Evolutionary conservation across 441 rosid genomes (phyloP).

Genomic region (Erodium moschatum): DNA sequence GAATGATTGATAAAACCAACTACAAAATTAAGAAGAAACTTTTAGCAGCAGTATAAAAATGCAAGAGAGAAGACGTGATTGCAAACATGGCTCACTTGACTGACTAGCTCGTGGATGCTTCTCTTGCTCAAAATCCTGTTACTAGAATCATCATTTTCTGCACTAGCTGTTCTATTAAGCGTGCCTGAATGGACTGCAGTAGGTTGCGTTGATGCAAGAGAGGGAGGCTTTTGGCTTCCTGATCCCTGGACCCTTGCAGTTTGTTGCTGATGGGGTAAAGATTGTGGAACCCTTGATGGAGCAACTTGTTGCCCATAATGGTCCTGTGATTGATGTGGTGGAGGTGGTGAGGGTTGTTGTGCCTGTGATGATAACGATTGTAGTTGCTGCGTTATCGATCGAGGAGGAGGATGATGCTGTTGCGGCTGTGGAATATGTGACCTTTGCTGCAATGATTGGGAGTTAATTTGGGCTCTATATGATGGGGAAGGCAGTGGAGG

Average conservation of each 20-base stretch:
- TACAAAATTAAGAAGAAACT: not conserved
- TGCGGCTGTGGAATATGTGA: constrained; percentile 47
- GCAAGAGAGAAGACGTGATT: not conserved
- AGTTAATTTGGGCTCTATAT: constrained; percentile 49
- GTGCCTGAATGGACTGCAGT: constrained; percentile 33
- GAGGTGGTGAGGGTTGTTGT: constrained; percentile 41
- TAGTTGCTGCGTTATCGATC: constrained; percentile 39
- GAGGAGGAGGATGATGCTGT: constrained; percentile 27
- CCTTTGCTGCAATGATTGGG: constrained; percentile 67
- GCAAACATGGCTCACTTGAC: constrained; percentile 47
- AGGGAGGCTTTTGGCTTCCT: constrained; percentile 45
- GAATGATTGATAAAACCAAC: not conserved
- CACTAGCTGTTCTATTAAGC: constrained; percentile 35
- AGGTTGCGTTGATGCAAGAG: constrained; percentile 39
- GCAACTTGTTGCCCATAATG: constrained; percentile 45
- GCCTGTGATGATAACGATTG: constrained; percentile 42
- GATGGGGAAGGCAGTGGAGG: constrained; percentile 73
- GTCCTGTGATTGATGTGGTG: constrained; percentile 47
- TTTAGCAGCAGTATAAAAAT: constrained; percentile 6
- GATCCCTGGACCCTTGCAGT: constrained; percentile 34
- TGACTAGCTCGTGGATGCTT: constrained; percentile 74
- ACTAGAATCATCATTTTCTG: constrained; percentile 50
- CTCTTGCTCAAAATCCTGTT: constrained; percentile 68
- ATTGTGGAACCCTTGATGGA: constrained; percentile 39
- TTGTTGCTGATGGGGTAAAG: constrained; percentile 56